phyloP scores from a whole-genome alignment of 176 grass and related monocot genomes.

The sorghum (Sorghum bicolor) region DNA sequence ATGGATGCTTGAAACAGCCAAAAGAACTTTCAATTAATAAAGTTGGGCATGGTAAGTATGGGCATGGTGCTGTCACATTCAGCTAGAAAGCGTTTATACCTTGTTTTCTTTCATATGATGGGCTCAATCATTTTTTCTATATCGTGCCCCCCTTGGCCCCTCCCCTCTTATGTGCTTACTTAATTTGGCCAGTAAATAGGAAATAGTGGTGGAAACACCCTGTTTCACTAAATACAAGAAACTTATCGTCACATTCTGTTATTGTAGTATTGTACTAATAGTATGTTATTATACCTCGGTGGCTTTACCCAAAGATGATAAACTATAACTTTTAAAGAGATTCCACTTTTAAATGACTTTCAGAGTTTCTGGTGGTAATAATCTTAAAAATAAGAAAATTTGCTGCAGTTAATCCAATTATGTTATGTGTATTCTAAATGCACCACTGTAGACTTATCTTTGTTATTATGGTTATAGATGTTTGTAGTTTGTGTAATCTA shows the following conservation, averaged over 20 bases:
- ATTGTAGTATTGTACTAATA: neutral
- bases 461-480: neutral
- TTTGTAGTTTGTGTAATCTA: neutral
- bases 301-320: neutral
- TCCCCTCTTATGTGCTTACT: too few species aligned
- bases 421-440: neutral
- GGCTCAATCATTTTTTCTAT: neutral
- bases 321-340: neutral
- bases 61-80: neutral
- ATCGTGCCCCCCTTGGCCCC: neutral
- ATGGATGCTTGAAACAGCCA: constrained; percentile 81
- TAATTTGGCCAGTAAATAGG: too few species aligned
- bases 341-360: neutral
- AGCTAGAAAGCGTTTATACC: neutral
- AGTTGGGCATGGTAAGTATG: constrained; percentile 85
- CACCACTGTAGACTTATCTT: neutral
- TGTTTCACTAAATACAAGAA: neutral
- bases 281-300: neutral
- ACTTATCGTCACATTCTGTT: neutral
- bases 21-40: constrained; percentile 98
- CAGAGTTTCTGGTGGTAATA: neutral
- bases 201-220: too few species aligned
- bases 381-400: neutral
- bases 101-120: neutral
- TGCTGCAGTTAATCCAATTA: neutral